Percentiles rank a stretch among this genome's conserved stretches.
phyloP scores from a whole-genome alignment of 805 yeast species.

The Ogataea methylovora region DNA sequence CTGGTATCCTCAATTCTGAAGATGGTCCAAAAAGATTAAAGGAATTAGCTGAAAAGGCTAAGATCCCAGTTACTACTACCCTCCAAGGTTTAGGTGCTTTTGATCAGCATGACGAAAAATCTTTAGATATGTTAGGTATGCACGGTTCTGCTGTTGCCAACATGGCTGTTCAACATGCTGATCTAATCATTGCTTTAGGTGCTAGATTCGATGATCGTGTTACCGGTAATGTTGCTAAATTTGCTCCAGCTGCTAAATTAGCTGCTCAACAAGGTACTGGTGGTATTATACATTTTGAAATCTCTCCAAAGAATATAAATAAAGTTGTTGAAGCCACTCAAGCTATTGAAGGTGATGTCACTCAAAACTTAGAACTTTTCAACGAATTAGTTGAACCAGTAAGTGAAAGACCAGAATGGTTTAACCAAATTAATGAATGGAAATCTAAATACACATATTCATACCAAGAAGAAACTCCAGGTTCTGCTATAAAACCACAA shows the following conservation, averaged over 20 bases:
- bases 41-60: slow-evolving; percentile 83
- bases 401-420: slow-evolving; percentile 70
- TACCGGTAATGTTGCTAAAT: slow-evolving; percentile 75
- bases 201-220: slow-evolving; percentile 99
- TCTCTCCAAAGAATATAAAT: slow-evolving; percentile 93
- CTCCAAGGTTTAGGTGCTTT: slow-evolving; percentile 91
- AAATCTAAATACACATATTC: slow-evolving; percentile 79
- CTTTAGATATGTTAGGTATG: slow-evolving; percentile 97
- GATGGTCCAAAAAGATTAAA: slow-evolving; percentile 75
- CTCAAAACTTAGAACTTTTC: slow-evolving; percentile 64
- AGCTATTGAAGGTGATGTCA: slow-evolving; percentile 95
- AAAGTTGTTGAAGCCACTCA: slow-evolving; percentile 95
- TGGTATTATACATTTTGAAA: slow-evolving; percentile 95
- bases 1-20: slow-evolving; percentile 73
- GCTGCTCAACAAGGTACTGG: slow-evolving; percentile 89
- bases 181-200: slow-evolving; percentile 88
- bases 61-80: slow-evolving; percentile 94
- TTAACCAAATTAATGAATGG: slow-evolving; percentile 68
- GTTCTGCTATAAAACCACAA: slow-evolving; percentile 83
- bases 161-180: slow-evolving; percentile 89
- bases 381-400: slow-evolving; percentile 65
- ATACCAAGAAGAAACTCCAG: slow-evolving; percentile 76
- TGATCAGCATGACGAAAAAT: slow-evolving; percentile 85
- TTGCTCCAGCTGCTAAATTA: slow-evolving; percentile 87
- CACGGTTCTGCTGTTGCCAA: slow-evolving; percentile 96